Evolutionary conservation across 768 basidiomycete species (phyloP).

Genomic region (Tylopilus sp.): DNA sequence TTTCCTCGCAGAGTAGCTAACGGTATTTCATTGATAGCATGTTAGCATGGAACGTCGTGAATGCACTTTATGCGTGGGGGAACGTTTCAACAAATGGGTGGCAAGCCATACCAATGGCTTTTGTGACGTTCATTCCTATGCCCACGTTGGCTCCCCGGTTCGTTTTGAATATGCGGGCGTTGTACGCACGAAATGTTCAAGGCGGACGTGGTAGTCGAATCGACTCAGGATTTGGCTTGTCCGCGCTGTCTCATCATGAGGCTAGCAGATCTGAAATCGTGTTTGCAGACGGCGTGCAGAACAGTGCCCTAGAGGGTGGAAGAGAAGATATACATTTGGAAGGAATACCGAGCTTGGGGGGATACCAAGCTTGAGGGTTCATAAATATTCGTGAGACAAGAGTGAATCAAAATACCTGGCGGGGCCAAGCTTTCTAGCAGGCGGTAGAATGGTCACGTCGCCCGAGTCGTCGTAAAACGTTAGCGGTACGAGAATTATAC

Average conservation of each 20-base stretch:
- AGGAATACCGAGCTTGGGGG: too few species aligned
- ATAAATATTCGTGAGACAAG: too few species aligned
- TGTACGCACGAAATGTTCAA: neutral
- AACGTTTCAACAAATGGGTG: neutral
- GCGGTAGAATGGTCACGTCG: too few species aligned
- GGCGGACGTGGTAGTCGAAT: neutral
- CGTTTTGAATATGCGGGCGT: constrained; percentile 5
- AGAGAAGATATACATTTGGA: too few species aligned
- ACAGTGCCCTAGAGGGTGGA: neutral
- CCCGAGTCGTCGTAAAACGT: too few species aligned
- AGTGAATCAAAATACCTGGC: too few species aligned
- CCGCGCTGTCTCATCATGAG: neutral
- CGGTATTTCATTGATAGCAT: neutral
- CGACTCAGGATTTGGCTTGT: constrained; percentile 5
- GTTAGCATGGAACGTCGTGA: neutral
- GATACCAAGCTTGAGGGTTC: too few species aligned
- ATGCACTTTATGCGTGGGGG: neutral
- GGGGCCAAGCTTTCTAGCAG: too few species aligned
- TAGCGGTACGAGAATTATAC: too few species aligned
- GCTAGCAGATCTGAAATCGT: neutral
- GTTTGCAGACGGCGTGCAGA: neutral
- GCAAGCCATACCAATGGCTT: neutral
- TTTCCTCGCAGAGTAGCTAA: neutral
- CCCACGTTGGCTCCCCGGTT: constrained; percentile 1
- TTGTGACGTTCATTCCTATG: neutral